Conservation (phyloP, 1,139 yeast species). For the Hyphopichia khmerensis region DNA sequence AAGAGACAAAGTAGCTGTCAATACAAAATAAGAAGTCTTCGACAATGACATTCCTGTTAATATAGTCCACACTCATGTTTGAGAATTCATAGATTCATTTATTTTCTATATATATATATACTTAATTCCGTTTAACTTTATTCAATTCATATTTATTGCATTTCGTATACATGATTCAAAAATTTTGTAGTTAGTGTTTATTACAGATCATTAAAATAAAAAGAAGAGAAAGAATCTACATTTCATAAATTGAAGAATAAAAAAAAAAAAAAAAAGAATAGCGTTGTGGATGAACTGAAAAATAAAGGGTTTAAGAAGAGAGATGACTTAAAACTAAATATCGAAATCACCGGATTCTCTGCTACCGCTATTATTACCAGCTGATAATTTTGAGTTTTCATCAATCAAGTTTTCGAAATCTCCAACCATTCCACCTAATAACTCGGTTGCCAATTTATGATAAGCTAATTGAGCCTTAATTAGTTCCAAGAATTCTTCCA, state of each 20-base stretch:
- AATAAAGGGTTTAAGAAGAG: background rate
- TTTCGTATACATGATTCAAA: conserved; percentile 1
- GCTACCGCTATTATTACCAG: conserved; percentile 27
- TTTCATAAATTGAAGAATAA: too few relatives aligned
- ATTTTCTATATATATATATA: background rate
- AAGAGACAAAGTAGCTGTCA: too few relatives aligned
- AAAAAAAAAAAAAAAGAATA: background rate
- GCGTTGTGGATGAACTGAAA: background rate
- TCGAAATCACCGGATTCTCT: conserved; percentile 39
- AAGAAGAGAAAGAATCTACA: background rate
- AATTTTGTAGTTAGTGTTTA: conserved; percentile 3
- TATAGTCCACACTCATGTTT: too few relatives aligned
- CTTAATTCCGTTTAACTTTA: too few relatives aligned
- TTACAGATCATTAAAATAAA: background rate
- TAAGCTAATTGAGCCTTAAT: conserved; percentile 80
- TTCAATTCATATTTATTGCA: background rate
- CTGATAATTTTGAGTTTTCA: conserved; percentile 29
- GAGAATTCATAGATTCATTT: too few relatives aligned
- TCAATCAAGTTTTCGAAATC: conserved; percentile 63
- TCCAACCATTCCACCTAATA: conserved; percentile 64
- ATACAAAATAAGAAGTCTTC: too few relatives aligned
- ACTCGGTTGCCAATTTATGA: conserved; percentile 74
- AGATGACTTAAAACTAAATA: conserved; percentile 20
- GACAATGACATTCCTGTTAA: too few relatives aligned
- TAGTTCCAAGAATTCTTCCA: conserved; percentile 67